Conservation (phyloP, 2,329 filamentous ascomycete genomes). For the Penicillium nordicum region DNA sequence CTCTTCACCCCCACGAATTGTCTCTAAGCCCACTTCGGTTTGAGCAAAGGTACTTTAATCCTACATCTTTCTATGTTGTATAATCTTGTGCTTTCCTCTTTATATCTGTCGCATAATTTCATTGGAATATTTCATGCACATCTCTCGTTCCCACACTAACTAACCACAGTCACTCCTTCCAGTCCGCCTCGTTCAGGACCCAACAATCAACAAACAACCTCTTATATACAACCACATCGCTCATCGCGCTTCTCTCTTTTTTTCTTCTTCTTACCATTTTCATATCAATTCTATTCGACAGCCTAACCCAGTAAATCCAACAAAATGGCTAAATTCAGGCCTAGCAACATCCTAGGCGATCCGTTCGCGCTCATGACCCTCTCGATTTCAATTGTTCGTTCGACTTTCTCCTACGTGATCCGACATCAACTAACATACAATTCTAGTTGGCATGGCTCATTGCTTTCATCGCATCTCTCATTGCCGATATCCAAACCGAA, state of each 20-base stretch:
- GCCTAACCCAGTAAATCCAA: conserved; percentile 9
- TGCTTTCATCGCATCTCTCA: conserved; percentile 79
- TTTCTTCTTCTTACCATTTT: neutral
- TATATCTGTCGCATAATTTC: neutral
- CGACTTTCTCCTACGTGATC: conserved; percentile 13
- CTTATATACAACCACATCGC: conserved; percentile 13
- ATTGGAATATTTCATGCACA: neutral
- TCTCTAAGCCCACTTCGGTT: conserved; percentile 14
- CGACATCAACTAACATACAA: conserved; percentile 5
- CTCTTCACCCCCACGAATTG: conserved; percentile 11
- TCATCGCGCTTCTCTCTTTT: conserved; percentile 20
- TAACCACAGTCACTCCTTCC: conserved; percentile 4
- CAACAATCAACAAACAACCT: neutral
- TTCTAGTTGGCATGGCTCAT: conserved; percentile 89
- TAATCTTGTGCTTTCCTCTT: neutral
- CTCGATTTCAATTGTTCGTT: conserved; percentile 81
- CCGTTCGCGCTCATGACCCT: conserved; percentile 93
- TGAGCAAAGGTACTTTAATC: conserved; percentile 19
- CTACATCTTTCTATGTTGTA: neutral
- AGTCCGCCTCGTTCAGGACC: conserved; percentile 5
- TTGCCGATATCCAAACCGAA: conserved; percentile 55
- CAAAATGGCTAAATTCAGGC: conserved; percentile 58
- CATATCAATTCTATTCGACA: conserved; percentile 20
- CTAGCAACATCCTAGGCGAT: conserved; percentile 91
- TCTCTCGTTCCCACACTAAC: neutral